Evolutionary conservation across 768 basidiomycete species (phyloP), one percentile per base, ranked within the genome.

Genomic region (Dioszegia aurantiaca): DNA sequence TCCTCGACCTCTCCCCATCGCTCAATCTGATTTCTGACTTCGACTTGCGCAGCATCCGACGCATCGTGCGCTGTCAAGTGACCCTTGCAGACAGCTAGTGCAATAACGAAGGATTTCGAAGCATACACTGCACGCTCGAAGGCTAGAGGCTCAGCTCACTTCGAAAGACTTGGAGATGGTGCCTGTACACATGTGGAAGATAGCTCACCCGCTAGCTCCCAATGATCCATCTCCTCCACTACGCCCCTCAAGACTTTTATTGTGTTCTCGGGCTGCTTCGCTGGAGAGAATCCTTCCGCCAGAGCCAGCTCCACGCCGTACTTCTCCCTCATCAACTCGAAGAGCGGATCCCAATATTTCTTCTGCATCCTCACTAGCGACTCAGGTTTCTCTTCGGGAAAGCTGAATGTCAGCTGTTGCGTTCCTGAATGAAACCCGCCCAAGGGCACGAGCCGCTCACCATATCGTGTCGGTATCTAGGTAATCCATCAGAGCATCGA

Each of bases 1-100:
- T 98, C 95, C 80, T 98, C 95, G 0, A 99, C 95, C 78, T 98
- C 94, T n/a, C 95, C 95, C 95, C 95, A 99, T 47, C 86, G 82
- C 77, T 93, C 85, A 60, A 97, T 97, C 79, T 98, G 94, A 74
- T 90, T 93, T 62, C 86, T 82, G 0, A 99, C 94, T 78, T 99
- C 95, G 8, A 94, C 93, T 52, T 87, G 87, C 6, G 90, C 83
- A 0, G 89, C 90, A 48, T 85, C 76, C 1, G 92, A 84, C 9
- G 94, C 93, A 70, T 90, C 80, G 68, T 99, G 89, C 0, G 85
- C 89, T 3, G 84, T 84, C 40, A 97, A 73, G 57, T 82, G 83
- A 31, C 85, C 86, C 67, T 84, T 85, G 30, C 91, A 85, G 30
- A 99, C 80, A 9, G 89, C 92, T 33, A 99, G 79, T 0, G 84